Evolutionary conservation across 2,329 filamentous ascomycete species (phyloP), one percentile per base, ranked within the genome.

Genomic region (Cladosporium sp.): DNA sequence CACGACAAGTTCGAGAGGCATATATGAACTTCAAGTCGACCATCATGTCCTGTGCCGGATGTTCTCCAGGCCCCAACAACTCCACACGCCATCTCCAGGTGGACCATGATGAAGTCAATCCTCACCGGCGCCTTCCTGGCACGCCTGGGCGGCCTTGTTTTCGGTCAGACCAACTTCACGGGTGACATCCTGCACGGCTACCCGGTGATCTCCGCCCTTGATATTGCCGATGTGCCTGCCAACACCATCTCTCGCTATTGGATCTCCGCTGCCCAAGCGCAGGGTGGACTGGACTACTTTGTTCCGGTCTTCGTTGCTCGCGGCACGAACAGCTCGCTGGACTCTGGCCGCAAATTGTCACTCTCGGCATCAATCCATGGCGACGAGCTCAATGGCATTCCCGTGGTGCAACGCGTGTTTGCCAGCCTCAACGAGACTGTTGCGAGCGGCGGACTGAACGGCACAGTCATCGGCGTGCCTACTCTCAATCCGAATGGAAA

Each of bases 401-500:
- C 66, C 0, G 65, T 70, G 1, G 62, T 69, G 1, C 68, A 70
- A 48, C 61, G 62, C 11, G 60, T 69, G 6, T 69, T 70, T 20
- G 60, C 61, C 19, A 60, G 60, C 1, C 56, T 70, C 32, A 68
- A 68, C 56, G 67, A 66, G 43, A 70, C 66, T 7, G 65, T 68
- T 1, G 36, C 55, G 13, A 47, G 49, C n/a, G 58, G 56, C n/a
- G 51, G 50, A 15, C 56, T 61, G 36, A 60, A 61, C 39, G 56
- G 47, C 37, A 55, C 52, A 59, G 66, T 70, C 19, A 70, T 70
- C 41, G 68, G 65, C 8, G 61, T 71, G 4, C 68, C 68, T 0
- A 70, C 68, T 2, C 57, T 69, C 15, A 71, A 70, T 40, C 66
- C 68, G 1, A 64, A 68, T 51, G 68, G 68, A 4, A 70, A 68